phyloP scores from a whole-genome alignment of 202 grass and related monocot genomes.

The Dendrocalamus latiflorus region DNA sequence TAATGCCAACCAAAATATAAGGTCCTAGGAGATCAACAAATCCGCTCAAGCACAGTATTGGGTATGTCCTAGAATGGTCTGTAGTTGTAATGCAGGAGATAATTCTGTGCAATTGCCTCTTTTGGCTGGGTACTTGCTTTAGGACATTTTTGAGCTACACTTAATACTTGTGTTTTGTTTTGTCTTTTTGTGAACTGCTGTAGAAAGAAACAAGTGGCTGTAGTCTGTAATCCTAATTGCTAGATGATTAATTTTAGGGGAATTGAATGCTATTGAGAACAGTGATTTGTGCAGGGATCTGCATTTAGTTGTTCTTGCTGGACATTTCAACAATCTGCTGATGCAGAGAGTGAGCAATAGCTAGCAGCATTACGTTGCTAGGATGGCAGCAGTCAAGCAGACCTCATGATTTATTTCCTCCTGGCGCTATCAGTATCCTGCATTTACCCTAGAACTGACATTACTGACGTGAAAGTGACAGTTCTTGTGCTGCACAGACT shows the following conservation, averaged over 20 bases:
- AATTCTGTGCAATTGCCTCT: no score
- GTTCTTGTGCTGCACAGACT: background rate
- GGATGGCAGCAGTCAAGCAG: slow-evolving; percentile 21
- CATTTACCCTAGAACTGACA: slow-evolving; percentile 19
- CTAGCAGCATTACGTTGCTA: slow-evolving; percentile 4
- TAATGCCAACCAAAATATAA: no score
- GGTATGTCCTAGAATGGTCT: no score
- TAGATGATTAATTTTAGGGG: background rate
- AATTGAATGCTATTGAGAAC: background rate
- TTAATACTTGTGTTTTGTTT: no score
- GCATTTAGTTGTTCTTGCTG: slow-evolving; percentile 15
- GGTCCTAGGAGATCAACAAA: no score
- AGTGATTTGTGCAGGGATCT: background rate
- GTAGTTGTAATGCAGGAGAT: no score
- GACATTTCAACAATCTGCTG: slow-evolving; percentile 9
- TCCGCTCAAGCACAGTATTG: no score
- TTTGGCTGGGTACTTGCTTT: no score
- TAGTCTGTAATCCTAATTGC: background rate
- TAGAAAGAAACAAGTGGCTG: no score
- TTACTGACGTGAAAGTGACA: slow-evolving; percentile 13
- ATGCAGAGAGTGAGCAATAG: background rate
- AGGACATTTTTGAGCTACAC: no score
- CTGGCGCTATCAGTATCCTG: slow-evolving; percentile 11
- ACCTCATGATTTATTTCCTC: slow-evolving; percentile 27
- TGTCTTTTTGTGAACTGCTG: no score